Conservation (phyloP, 2,329 filamentous ascomycete species). For the Epichloe typhina region DNA sequence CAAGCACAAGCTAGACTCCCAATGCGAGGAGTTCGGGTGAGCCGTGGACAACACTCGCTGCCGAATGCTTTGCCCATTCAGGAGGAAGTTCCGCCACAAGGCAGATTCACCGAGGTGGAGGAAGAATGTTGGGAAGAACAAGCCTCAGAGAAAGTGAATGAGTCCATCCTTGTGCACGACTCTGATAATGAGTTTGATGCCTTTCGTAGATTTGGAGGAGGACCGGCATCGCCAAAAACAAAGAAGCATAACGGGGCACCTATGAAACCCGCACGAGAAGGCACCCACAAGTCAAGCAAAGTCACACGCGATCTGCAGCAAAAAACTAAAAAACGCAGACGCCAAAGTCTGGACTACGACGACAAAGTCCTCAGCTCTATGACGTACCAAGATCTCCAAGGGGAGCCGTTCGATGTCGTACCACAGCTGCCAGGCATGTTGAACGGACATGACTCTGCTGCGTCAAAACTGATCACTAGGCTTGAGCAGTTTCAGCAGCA, state of each 20-base stretch:
- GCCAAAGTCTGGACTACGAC: constrained; percentile 39
- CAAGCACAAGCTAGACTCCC: constrained; percentile 23
- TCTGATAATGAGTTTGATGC: constrained; percentile 14
- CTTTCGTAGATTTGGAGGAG: constrained; percentile 11
- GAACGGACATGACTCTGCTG: constrained; percentile 21
- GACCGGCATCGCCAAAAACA: constrained; percentile 11
- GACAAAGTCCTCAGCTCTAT: constrained; percentile 41
- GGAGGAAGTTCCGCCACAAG: neutral
- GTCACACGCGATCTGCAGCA: constrained; percentile 7
- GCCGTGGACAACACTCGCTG: constrained; percentile 1
- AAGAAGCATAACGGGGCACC: constrained; percentile 11
- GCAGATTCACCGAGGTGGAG: constrained; percentile 8
- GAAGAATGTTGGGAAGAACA: constrained; percentile 11
- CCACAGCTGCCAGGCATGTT: constrained; percentile 27
- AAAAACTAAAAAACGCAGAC: constrained; percentile 27
- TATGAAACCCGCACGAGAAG: constrained; percentile 11
- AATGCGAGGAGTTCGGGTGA: constrained; percentile 17
- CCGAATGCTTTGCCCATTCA: neutral
- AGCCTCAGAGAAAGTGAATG: constrained; percentile 9
- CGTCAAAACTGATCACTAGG: constrained; percentile 32
- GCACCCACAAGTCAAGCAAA: constrained; percentile 11
- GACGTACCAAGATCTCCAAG: constrained; percentile 35
- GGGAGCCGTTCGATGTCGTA: constrained; percentile 42
- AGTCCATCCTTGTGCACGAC: constrained; percentile 9
- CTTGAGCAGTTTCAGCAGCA: constrained; percentile 36